Evolutionary conservation across 441 rosid species (phyloP), one percentile per base, ranked within the genome.

Genomic region (Geranium incanum): DNA sequence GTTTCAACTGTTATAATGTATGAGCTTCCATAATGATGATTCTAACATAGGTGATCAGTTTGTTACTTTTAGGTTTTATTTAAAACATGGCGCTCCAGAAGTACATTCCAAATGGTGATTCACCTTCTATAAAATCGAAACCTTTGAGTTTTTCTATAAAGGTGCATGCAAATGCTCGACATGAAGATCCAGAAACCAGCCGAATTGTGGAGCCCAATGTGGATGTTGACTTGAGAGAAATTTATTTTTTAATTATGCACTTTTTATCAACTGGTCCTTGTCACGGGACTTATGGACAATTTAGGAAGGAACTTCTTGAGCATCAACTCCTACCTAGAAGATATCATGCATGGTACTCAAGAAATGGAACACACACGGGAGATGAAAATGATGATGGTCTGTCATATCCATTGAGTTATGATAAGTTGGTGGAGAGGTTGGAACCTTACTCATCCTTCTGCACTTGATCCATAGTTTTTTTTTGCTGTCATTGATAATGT

Each of bases 331-430:
- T 91, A 74, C 99, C 99, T 36, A 83, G 98, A 86, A 91, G 98
- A 81, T 95, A 87, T 79, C 99, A 93, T 85, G 90, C 97, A 74
- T 88, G 94, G 97, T 93, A 89, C 85, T 88, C 98, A n/a, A 86
- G 99, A 83, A 83, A 70, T 74, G 95, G 96, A 48, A 75, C 72
- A 77, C 78, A 38, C 67, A 87, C 84, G 66, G 86, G 89, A 62
- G 85, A 86, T 73, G 93, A 84, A 77, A 80, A 88, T 77, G 97
- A 93, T 82, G 93, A 87, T 79, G 96, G 95, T 76, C 55, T 71
- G 63, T 93, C 98, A 62, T 91, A 86, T 74, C 98, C 98, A 5
- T 76, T 93, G 71, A 86, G 84, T 75, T 91, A 91, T 77, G 72
- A 81, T 71, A 81, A 82, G 66, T 83, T 93, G 85, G 89, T 84